These are phyloP conservation scores for Drechslerella coelobrocha DNA, from an alignment of 2,329 filamentous ascomycete genomes.

Conservation along the genomic window DNA sequence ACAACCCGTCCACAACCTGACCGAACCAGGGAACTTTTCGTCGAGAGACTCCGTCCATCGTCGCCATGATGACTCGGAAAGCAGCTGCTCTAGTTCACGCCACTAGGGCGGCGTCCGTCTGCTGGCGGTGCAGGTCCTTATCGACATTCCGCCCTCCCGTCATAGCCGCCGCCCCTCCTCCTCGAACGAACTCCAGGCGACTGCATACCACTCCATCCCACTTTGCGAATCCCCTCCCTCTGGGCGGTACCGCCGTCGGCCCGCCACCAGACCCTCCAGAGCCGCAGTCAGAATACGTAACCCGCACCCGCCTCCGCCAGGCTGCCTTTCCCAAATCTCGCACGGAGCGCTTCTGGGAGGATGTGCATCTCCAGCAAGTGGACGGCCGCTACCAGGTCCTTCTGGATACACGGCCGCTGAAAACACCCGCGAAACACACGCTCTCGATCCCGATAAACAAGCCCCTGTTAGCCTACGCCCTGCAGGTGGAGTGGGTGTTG, in stretches of 20 bases:
- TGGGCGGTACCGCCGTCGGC: conserved; percentile 43
- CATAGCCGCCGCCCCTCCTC: background rate
- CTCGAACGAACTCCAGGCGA: conserved; percentile 16
- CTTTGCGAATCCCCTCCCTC: conserved; percentile 39
- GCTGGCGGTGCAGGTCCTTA: conserved; percentile 32
- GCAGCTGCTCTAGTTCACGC: conserved; percentile 22
- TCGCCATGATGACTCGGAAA: conserved; percentile 40
- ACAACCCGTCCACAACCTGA: background rate
- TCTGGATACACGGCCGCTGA: conserved; percentile 74
- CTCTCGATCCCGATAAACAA: conserved; percentile 77
- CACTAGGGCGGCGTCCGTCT: conserved; percentile 17
- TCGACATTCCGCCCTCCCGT: conserved; percentile 23
- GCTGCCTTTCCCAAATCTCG: conserved; percentile 29
- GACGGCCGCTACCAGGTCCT: conserved; percentile 35
- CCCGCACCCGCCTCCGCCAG: conserved; percentile 26
- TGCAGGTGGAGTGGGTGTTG: conserved; percentile 92
- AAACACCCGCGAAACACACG: conserved; percentile 67
- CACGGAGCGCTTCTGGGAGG: conserved; percentile 48
- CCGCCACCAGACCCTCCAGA: conserved; percentile 41
- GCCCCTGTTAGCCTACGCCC: conserved; percentile 78
- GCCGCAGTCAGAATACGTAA: conserved; percentile 30
- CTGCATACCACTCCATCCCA: conserved; percentile 23
- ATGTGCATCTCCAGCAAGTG: conserved; percentile 34
- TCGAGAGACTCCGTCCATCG: background rate
- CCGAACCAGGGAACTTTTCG: too few species aligned